phyloP scores from a whole-genome alignment of 257 asterid species.

The Jacaranda copaia region DNA sequence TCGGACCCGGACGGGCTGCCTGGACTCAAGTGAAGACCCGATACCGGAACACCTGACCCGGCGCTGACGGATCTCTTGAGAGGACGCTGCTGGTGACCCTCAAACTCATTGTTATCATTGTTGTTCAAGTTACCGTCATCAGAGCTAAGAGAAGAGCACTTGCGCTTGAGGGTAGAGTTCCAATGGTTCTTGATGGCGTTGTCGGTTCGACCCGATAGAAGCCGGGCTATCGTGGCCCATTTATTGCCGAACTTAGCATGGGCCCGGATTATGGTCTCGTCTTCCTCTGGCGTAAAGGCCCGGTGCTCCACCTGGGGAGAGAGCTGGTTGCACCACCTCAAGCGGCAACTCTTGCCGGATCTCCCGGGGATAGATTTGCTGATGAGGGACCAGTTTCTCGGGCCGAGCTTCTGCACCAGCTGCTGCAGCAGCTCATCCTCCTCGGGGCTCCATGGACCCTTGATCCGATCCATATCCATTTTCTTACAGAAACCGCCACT shows the following conservation, averaged over 20 bases:
- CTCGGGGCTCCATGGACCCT: slow-evolving; percentile 98
- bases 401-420: slow-evolving; percentile 84
- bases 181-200: slow-evolving; percentile 96
- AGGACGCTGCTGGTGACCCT: slow-evolving; percentile 50
- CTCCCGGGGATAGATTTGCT: slow-evolving; percentile 85
- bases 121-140: slow-evolving; percentile 45
- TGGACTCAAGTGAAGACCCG: slow-evolving; percentile 59
- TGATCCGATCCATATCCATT: slow-evolving; percentile 80
- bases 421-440: slow-evolving; percentile 78
- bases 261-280: slow-evolving; percentile 78
- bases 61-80: slow-evolving; percentile 80
- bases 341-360: slow-evolving; percentile 91
- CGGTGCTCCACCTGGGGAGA: slow-evolving; percentile 96
- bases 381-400: slow-evolving; percentile 90
- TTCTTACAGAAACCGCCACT: slow-evolving; percentile 28
- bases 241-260: slow-evolving; percentile 89
- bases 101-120: slow-evolving; percentile 40
- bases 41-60: slow-evolving; percentile 64
- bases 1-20: slow-evolving; percentile 90
- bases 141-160: slow-evolving; percentile 64
- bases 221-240: slow-evolving; percentile 96
- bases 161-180: slow-evolving; percentile 92
- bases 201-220: slow-evolving; percentile 91
- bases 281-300: slow-evolving; percentile 84
- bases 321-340: slow-evolving; percentile 98